These are phyloP conservation scores for Phoenix roebelenii DNA, from an alignment of 176 grass and related monocot species.

Conservation along the genomic window DNA sequence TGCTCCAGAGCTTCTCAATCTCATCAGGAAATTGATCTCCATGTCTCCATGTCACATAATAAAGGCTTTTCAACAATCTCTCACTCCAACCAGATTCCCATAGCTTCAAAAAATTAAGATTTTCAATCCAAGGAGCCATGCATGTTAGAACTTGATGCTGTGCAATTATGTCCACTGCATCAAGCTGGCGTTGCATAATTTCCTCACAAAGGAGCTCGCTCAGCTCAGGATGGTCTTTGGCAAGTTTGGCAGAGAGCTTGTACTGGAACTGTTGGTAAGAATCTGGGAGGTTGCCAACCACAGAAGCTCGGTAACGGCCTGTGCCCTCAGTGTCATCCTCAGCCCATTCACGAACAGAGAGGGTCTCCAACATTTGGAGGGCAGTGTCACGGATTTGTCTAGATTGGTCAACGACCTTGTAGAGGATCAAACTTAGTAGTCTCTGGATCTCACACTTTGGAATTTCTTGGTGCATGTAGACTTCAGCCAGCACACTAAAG, in stretches of 20 bases:
- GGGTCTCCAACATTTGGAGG: constrained; percentile 96
- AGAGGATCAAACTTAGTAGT: constrained; percentile 90
- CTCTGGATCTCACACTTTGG: constrained; percentile 90
- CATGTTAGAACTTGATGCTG: constrained; percentile 98
- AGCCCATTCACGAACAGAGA: constrained; percentile 91
- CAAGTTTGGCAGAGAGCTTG: constrained; percentile 85
- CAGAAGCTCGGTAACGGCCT: constrained; percentile 85
- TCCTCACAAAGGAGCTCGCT: constrained; percentile 79
- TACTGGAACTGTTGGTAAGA: constrained; percentile 99
- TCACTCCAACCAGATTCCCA: constrained; percentile 92
- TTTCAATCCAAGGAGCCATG: constrained; percentile 99
- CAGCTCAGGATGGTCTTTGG: constrained; percentile 97
- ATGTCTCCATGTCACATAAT: constrained; percentile 97
- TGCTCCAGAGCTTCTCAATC: constrained; percentile 98
- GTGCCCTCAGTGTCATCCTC: constrained; percentile 77
- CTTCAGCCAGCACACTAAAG: constrained; percentile 94
- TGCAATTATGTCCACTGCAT: constrained; percentile 92
- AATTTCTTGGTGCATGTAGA: constrained; percentile 94
- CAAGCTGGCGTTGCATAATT: constrained; percentile 98
- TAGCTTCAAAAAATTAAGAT: constrained; percentile 84
- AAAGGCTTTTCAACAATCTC: constrained; percentile 87
- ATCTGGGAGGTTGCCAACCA: constrained; percentile 96
- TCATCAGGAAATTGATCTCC: constrained; percentile 98
- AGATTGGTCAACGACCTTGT: constrained; percentile 95
- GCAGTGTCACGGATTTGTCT: constrained; percentile 87